phyloP scores from a whole-genome alignment of 352 stramenopile species.

The Phytophthora fragariaefolia region DNA sequence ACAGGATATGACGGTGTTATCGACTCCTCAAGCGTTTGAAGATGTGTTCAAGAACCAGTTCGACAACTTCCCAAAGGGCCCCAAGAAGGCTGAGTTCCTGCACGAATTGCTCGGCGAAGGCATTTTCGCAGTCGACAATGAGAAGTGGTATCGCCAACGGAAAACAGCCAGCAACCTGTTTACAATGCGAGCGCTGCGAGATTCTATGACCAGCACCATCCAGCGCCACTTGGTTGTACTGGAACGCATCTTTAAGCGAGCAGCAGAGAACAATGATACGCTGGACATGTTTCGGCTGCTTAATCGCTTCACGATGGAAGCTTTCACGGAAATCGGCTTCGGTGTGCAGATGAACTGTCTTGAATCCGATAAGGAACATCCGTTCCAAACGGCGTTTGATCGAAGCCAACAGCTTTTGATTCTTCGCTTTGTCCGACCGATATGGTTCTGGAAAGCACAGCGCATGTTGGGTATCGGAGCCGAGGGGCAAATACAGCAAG shows the following conservation, averaged over 20 bases:
- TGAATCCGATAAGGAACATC: conserved; percentile 46
- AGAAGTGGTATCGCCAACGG: conserved; percentile 60
- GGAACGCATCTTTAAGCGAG: conserved; percentile 30
- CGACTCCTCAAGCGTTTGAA: conserved; percentile 49
- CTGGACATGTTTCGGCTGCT: conserved; percentile 54
- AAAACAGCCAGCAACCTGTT: conserved; percentile 65
- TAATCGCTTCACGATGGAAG: conserved; percentile 57
- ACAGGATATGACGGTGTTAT: conserved; percentile 44
- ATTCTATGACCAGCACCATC: conserved; percentile 56
- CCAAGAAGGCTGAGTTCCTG: conserved; percentile 39
- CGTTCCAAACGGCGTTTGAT: conserved; percentile 64
- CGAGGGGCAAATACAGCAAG: conserved; percentile 42
- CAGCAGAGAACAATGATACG: conserved; percentile 14
- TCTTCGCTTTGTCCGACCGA: conserved; percentile 42
- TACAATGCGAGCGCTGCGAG: conserved; percentile 45
- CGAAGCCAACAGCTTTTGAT: conserved; percentile 35
- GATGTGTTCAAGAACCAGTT: conserved; percentile 75
- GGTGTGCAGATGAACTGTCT: conserved; percentile 54
- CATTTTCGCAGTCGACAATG: conserved; percentile 60
- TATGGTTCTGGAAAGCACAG: conserved; percentile 57
- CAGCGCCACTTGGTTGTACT: conserved; percentile 42
- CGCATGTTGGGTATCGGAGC: conserved; percentile 38
- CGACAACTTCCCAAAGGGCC: conserved; percentile 71
- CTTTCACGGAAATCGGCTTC: conserved; percentile 66
- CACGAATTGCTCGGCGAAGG: conserved; percentile 53